Evolutionary conservation across 2,329 filamentous ascomycete genomes (phyloP), one percentile per base, ranked within the genome.

Genomic region (Aspergillus sp.): DNA sequence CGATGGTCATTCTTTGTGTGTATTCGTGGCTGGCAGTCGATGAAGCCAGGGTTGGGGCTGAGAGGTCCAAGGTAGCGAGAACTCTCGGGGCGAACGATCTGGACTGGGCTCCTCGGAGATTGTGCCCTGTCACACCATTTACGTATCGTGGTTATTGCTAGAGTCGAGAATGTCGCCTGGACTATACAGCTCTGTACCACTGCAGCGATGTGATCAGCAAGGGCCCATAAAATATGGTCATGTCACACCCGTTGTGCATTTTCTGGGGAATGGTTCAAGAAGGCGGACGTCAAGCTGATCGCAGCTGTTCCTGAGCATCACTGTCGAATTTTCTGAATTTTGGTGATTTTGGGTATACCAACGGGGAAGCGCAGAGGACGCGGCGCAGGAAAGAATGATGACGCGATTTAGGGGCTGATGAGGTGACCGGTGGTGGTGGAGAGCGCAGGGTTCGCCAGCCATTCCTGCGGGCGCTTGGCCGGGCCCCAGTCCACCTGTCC

Each of bases 371-470:
- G 33, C 25, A 21, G 12, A 27, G 19, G 27, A 45, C 6, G 11
- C 27, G 27, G 27, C 27, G 27, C 27, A 31, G 19, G 4, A 17
- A 56, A 31, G 35, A 67, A 67, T 59, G 59, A 72, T 73, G 70
- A 68, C 65, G 70, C 67, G 68, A 73, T 72, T 68, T 68, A 62
- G 65, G 68, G 66, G 64, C 62, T 48, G 62, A 70, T 71, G 64
- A 66, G 68, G 68, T 64, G 60, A 64, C 25, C n/a, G 17, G 49
- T 17, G 55, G 61, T 56, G 59, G 62, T 57, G 52, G 57, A 61
- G 51, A 21, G 40, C 25, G 44, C 48, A 57, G 51, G 50, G 46
- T 50, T 54, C 27, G 21, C 12, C 21, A 25, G 27, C 27, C 27
- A 19, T 23, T 35, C 49, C 37, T 41, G 35, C 35, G 25, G 23